These are phyloP conservation scores for Melampsora larici-populina DNA, from an alignment of 1,284 basidiomycete genomes.

Conservation along the genomic window DNA sequence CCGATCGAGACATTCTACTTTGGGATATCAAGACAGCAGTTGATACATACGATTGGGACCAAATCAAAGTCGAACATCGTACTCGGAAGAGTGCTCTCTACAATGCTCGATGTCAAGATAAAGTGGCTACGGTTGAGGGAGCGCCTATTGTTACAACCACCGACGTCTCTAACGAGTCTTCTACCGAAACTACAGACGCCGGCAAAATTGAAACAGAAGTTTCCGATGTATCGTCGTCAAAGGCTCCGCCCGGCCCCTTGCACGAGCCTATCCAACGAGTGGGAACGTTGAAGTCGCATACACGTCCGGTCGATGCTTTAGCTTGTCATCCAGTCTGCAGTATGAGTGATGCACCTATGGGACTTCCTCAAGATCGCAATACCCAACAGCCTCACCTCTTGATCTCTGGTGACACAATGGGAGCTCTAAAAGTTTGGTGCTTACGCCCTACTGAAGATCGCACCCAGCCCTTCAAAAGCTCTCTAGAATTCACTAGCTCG, in stretches of 20 bases:
- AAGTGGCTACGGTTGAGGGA: background rate
- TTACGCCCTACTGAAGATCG: background rate
- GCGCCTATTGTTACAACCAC: background rate
- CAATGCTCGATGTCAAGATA: background rate
- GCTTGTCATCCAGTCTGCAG: background rate
- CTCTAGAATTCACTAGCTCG: slow-evolving; percentile 74
- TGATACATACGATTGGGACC: slow-evolving; percentile 3
- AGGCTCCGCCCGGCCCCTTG: background rate
- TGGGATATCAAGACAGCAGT: slow-evolving; percentile 21
- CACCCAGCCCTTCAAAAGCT: background rate
- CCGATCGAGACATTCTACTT: slow-evolving; percentile 33
- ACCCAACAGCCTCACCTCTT: slow-evolving; percentile 26
- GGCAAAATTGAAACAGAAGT: background rate
- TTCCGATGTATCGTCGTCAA: background rate
- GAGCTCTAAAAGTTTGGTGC: slow-evolving; percentile 34
- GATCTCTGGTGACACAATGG: slow-evolving; percentile 37
- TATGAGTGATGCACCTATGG: background rate
- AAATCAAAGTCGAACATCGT: slow-evolving; percentile 15
- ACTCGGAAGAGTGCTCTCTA: background rate
- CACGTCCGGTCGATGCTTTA: slow-evolving; percentile 33
- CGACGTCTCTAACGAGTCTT: background rate
- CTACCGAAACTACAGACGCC: background rate
- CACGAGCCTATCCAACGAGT: slow-evolving; percentile 14
- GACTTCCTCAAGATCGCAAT: background rate
- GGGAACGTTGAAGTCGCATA: slow-evolving; percentile 29